Conservation (phyloP, 805 yeast genomes). For the Wickerhamiella kurtzmanii region DNA sequence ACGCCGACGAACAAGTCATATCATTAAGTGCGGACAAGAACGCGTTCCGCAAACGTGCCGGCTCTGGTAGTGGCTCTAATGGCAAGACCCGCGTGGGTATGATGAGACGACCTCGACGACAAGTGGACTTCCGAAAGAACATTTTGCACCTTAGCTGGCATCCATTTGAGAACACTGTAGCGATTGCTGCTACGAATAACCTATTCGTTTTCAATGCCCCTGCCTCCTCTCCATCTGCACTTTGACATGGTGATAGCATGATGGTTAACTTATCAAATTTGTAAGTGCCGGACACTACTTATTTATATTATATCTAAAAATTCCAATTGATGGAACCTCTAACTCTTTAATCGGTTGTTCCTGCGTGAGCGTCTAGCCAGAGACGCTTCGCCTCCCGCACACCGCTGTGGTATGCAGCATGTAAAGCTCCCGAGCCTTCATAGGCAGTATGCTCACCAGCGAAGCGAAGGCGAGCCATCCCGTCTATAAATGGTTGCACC, state of each 20-base stretch:
- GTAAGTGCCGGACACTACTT: background rate
- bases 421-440: conserved; percentile 86
- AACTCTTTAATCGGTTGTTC: background rate
- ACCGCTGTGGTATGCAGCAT: conserved; percentile 81
- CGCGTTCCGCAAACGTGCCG: conserved; percentile 71
- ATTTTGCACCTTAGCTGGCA: conserved; percentile 97
- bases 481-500: conserved; percentile 47
- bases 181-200: conserved; percentile 96
- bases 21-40: conserved; percentile 95
- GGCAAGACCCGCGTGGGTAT: conserved; percentile 26
- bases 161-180: conserved; percentile 90
- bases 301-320: background rate
- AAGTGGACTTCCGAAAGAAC: conserved; percentile 86
- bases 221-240: background rate
- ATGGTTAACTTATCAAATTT: background rate
- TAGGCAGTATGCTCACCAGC: conserved; percentile 84
- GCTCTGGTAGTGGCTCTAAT: conserved; percentile 18
- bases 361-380: conserved; percentile 8
- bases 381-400: conserved; percentile 38
- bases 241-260: background rate
- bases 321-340: background rate
- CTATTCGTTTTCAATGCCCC: conserved; percentile 28
- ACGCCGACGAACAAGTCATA: conserved; percentile 45
- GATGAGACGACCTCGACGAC: conserved; percentile 51
- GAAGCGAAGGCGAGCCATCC: conserved; percentile 51